Conservation (phyloP, 805 yeast genomes). For the Metschnikowia proteae region DNA sequence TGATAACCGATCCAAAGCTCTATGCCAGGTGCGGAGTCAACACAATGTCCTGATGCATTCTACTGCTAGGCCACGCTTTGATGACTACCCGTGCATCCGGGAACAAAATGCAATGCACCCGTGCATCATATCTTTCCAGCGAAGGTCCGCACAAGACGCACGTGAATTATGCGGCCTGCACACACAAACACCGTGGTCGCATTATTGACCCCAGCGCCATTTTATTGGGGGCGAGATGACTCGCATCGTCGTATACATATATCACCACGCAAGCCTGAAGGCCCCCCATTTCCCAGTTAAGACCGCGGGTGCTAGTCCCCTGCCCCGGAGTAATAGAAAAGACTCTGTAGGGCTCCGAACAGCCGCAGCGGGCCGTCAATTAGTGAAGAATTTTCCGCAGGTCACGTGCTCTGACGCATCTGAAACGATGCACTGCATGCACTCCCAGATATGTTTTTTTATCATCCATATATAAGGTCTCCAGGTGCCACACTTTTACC, state of each 20-base stretch:
- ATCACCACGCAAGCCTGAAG: not conserved
- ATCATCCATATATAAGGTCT: conserved; percentile 7
- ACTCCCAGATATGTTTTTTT: conserved; percentile 3
- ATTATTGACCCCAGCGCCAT: conserved; percentile 2
- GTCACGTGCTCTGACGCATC: conserved; percentile 17
- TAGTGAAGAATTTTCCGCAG: no score
- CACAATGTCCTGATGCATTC: no score
- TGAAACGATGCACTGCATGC: not conserved
- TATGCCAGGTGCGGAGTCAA: no score
- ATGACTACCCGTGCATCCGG: no score
- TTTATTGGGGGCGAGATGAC: conserved; percentile 1
- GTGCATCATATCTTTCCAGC: not conserved
- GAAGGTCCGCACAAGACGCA: no score
- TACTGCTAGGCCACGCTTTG: no score
- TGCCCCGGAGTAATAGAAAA: no score
- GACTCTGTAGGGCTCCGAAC: not conserved
- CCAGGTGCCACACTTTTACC: conserved; percentile 6
- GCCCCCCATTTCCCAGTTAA: not conserved
- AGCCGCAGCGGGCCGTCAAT: not conserved
- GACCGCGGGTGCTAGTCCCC: not conserved
- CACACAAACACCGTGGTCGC: not conserved
- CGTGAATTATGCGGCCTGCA: not conserved
- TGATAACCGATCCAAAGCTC: no score
- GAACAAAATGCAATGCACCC: not conserved
- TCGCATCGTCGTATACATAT: not conserved